Percentiles rank a stretch among this genome's conserved stretches.
Conservation (phyloP, 805 yeast genomes). For the Huiozyma sinensis region DNA sequence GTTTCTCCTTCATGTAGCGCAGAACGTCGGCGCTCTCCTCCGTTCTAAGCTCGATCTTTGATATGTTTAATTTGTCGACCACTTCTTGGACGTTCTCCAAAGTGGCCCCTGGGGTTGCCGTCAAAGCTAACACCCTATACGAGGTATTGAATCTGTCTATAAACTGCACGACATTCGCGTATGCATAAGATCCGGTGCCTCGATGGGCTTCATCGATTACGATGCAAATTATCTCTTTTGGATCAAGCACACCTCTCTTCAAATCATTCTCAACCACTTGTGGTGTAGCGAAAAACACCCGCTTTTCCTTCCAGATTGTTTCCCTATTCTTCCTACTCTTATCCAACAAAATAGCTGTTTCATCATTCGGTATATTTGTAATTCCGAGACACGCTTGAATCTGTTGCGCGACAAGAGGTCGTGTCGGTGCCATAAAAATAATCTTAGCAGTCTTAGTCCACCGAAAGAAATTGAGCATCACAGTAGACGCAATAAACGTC, state of each 20-base stretch:
- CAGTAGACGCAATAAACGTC: slow-evolving; percentile 90
- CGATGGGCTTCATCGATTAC: slow-evolving; percentile 95
- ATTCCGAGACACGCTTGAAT: slow-evolving; percentile 83
- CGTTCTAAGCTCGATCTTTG: slow-evolving; percentile 75
- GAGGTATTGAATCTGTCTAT: slow-evolving; percentile 52
- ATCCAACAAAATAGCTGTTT: slow-evolving; percentile 70
- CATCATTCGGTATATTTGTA: slow-evolving; percentile 68
- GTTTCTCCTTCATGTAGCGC: slow-evolving; percentile 65
- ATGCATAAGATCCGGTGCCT: slow-evolving; percentile 83
- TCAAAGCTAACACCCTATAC: slow-evolving; percentile 70
- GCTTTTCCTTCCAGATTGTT: slow-evolving; percentile 63
- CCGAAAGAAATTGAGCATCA: slow-evolving; percentile 77
- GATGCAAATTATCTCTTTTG: slow-evolving; percentile 60
- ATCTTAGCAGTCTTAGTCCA: slow-evolving; percentile 79
- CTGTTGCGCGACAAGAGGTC: slow-evolving; percentile 94
- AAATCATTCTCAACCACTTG: slow-evolving; percentile 92
- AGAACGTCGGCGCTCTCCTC: slow-evolving; percentile 72
- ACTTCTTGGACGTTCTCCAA: slow-evolving; percentile 83
- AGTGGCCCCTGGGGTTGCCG: slow-evolving; percentile 93
- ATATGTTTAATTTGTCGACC: slow-evolving; percentile 59
- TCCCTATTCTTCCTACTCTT: slow-evolving; percentile 49
- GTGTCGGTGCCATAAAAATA: slow-evolving; percentile 92
- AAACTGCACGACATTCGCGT: slow-evolving; percentile 68
- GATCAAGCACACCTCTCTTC: slow-evolving; percentile 60
- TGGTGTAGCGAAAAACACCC: slow-evolving; percentile 90